Evolutionary conservation across 2,329 filamentous ascomycete genomes (phyloP).

Genomic region (Sclerotinia minor): DNA sequence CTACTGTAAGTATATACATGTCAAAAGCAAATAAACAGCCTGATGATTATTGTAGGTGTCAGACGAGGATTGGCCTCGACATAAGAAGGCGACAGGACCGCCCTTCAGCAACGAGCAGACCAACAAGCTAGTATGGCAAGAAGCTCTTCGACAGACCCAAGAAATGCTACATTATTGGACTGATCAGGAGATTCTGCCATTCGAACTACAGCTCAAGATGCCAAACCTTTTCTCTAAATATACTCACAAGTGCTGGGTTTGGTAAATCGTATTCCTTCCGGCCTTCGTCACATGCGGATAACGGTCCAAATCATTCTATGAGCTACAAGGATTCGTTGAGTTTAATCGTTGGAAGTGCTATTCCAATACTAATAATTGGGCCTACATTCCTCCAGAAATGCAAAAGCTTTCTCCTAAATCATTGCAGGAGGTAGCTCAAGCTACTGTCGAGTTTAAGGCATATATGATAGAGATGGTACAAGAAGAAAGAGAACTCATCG

Average conservation of each 20-base stretch:
- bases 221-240: not conserved
- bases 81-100: not conserved
- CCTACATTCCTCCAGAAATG: not conserved
- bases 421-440: not conserved
- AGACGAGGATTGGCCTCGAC: not conserved
- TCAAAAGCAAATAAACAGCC: too few species aligned
- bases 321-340: not conserved
- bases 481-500: not conserved
- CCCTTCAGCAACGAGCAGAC: not conserved
- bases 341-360: not conserved
- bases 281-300: not conserved
- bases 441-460: not conserved
- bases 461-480: not conserved
- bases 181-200: too few species aligned
- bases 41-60: not conserved
- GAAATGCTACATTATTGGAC: not conserved
- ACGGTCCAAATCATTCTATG: not conserved
- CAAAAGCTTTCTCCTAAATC: not conserved
- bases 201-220: not conserved
- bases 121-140: constrained; percentile 1
- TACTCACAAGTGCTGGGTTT: not conserved
- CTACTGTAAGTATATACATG: not conserved
- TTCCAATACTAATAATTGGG: not conserved
- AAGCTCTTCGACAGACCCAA: not conserved
- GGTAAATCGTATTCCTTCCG: not conserved